phyloP scores from a whole-genome alignment of 495 filamentous ascomycete species.

The Aspergillus affinis region DNA sequence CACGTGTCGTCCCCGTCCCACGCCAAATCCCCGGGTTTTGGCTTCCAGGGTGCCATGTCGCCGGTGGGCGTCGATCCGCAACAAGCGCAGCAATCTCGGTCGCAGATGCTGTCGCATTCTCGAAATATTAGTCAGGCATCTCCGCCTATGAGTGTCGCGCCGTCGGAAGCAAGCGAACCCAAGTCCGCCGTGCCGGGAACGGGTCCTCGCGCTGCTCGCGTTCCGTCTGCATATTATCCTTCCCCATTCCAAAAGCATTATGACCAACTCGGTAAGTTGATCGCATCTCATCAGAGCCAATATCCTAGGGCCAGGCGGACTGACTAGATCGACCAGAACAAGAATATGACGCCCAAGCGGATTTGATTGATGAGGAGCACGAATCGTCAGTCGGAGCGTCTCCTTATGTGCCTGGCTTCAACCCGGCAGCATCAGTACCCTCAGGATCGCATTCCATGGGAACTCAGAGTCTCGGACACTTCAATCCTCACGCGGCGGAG shows the following conservation, averaged over 20 bases:
- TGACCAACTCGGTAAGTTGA: constrained; percentile 89
- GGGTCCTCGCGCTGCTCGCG: constrained; percentile 34
- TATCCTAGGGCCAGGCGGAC: background rate
- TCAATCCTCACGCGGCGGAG: constrained; percentile 40
- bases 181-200: constrained; percentile 30
- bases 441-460: constrained; percentile 36
- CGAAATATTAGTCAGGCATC: constrained; percentile 41
- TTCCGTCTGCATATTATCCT: constrained; percentile 68
- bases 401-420: constrained; percentile 62
- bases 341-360: constrained; percentile 96
- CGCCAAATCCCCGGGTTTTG: constrained; percentile 68
- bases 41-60: constrained; percentile 66
- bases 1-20: constrained; percentile 75
- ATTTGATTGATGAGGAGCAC: constrained; percentile 86
- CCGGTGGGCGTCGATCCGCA: constrained; percentile 66
- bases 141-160: constrained; percentile 43
- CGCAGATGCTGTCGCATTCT: constrained; percentile 48
- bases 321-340: constrained; percentile 65
- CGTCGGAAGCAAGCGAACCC: constrained; percentile 38
- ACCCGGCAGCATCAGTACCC: constrained; percentile 41
- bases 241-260: constrained; percentile 91
- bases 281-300: background rate
- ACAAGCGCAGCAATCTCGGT: constrained; percentile 44
- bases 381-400: constrained; percentile 67
- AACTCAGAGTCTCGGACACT: constrained; percentile 34